phyloP scores from a whole-genome alignment of 495 filamentous ascomycete species.

The Aspergillus olivimuriae region DNA sequence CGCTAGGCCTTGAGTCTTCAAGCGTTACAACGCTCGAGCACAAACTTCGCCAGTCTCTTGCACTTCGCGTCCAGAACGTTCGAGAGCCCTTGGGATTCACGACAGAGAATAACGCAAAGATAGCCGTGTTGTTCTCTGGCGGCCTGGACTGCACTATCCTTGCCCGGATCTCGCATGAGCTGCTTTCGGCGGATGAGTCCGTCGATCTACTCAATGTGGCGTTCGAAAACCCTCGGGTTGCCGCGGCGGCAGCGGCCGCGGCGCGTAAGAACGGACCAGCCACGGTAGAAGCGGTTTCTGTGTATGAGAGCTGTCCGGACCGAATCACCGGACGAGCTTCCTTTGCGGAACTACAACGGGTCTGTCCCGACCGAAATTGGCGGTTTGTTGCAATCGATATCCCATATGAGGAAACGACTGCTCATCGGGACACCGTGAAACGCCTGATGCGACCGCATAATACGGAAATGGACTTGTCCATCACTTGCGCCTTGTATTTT shows the following conservation, averaged over 20 bases:
- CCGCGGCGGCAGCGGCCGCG: slow-evolving; percentile 26
- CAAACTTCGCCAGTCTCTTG: slow-evolving; percentile 58
- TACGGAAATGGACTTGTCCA: slow-evolving; percentile 99
- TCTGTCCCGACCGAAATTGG: slow-evolving; percentile 72
- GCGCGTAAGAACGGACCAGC: slow-evolving; percentile 5
- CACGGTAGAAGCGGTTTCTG: slow-evolving; percentile 24
- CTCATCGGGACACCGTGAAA: slow-evolving; percentile 62
- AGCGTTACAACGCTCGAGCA: slow-evolving; percentile 51
- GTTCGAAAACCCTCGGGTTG: slow-evolving; percentile 85
- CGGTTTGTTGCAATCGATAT: slow-evolving; percentile 79
- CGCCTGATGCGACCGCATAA: slow-evolving; percentile 85
- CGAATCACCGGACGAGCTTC: slow-evolving; percentile 76
- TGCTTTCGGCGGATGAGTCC: slow-evolving; percentile 57
- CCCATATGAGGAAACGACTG: slow-evolving; percentile 66
- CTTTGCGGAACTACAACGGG: slow-evolving; percentile 59
- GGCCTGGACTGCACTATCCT: slow-evolving; percentile 90
- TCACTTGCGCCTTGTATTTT: slow-evolving; percentile 88
- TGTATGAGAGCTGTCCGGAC: slow-evolving; percentile 84
- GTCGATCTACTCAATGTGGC: slow-evolving; percentile 94
- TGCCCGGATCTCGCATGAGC: slow-evolving; percentile 75
- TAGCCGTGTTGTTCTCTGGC: slow-evolving; percentile 89
- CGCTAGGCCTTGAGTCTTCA: slow-evolving; percentile 41
- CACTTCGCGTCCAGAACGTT: slow-evolving; percentile 60
- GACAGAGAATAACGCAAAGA: slow-evolving; percentile 34
- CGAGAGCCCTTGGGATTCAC: slow-evolving; percentile 43